Evolutionary conservation across 805 yeast species (phyloP), one percentile per base, ranked within the genome.

Genomic region (Dipodascus albidus): DNA sequence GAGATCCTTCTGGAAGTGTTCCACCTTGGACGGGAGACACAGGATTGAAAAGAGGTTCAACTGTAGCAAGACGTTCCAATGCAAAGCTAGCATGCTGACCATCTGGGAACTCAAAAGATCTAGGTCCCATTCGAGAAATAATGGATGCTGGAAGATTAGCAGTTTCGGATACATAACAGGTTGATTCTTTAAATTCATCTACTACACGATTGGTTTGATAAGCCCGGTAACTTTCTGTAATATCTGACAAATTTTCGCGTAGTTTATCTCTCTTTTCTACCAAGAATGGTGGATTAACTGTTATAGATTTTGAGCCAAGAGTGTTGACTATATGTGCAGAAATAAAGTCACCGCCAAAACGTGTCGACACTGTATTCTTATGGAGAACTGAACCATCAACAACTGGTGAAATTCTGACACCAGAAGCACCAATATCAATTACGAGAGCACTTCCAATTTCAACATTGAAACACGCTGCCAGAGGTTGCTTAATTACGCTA

Each of bases 361-460:
- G 56, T 24, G 64, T 54, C 51, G 60, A 63, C 42, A 54, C 54
- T 3, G 59, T 54, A 2, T 62, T 58, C 64, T 83, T 84, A 58
- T 75, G 70, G 52, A 84, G 76, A 51, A 87, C 77, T 15, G 78
- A 76, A 41, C 96, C 96, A 61, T 85, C 89, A 9, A 62, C 58
- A 2, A 62, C 64, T 1, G 65, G 64, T 19, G 49, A 84, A 8
- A 87, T 86, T 31, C 82, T 75, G 17, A 83, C 75, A 2, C 79
- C 77, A 2, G 83, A 74, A 8, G 85, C 74, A 1, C 96, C 96
- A 48, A 89, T 68, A 64, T 90, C 96, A 23, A 89, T 76, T 6
- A 89, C 87, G 55, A 90, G 72, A 3, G 91, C 88, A 9, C 85
- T 82, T 23, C 86, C 77, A 62, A 82, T 81, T 1, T 95, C 91